phyloP scores from a whole-genome alignment of 176 grass and related monocot genomes.

The Neostapfia colusana region DNA sequence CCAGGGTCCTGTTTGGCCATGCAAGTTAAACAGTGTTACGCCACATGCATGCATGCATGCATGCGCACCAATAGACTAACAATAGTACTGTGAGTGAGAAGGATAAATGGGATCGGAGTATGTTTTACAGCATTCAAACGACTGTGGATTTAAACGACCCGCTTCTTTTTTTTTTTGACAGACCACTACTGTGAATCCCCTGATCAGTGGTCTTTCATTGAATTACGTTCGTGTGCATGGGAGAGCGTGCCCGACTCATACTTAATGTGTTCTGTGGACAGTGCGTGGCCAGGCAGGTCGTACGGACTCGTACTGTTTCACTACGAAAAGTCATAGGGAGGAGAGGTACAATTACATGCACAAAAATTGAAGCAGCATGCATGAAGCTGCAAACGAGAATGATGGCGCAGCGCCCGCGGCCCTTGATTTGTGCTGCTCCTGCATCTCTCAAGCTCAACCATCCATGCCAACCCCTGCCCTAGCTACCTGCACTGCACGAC shows the following conservation, averaged over 20 bases:
- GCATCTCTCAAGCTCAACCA: not conserved
- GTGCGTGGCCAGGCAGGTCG: slow-evolving; percentile 27
- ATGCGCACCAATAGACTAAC: not conserved
- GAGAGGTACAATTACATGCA: slow-evolving; percentile 33
- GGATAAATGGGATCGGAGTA: too few relatives aligned
- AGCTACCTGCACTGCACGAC: too few relatives aligned
- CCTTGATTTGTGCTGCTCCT: slow-evolving; percentile 17
- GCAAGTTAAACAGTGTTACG: not conserved
- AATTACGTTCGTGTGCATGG: slow-evolving; percentile 2
- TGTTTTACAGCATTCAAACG: not conserved
- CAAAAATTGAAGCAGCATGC: slow-evolving; percentile 6
- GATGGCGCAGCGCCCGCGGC: slow-evolving; percentile 33
- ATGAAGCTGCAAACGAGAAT: slow-evolving; percentile 48
- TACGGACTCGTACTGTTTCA: not conserved
- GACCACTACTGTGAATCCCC: not conserved
- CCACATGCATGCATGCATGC: too few relatives aligned
- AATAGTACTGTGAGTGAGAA: too few relatives aligned
- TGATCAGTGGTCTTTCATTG: not conserved
- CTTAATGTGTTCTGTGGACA: not conserved
- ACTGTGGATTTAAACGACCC: too few relatives aligned
- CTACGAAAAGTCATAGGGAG: too few relatives aligned
- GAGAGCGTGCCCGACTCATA: not conserved
- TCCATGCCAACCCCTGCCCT: slow-evolving; percentile 29
- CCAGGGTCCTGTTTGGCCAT: not conserved
- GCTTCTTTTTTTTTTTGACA: too few relatives aligned